phyloP scores from a whole-genome alignment of 140 eudicot species.

The Cichorium intybus region DNA sequence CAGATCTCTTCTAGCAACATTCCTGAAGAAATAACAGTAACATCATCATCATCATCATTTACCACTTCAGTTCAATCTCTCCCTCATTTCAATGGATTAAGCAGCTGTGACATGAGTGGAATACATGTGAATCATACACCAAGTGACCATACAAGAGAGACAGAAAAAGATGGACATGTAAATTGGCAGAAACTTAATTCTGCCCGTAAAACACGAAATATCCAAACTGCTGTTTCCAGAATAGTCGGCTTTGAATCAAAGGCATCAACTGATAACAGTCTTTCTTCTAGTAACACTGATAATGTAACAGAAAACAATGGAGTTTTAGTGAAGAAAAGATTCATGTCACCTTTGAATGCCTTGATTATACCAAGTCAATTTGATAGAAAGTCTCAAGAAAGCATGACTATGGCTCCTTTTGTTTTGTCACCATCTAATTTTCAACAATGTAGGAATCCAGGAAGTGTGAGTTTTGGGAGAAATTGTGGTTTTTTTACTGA shows the following conservation, averaged over 20 bases:
- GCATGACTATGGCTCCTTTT: slow-evolving; percentile 31
- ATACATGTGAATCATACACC: slow-evolving; percentile 40
- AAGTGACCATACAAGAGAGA: slow-evolving; percentile 31
- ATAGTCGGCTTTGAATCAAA: slow-evolving; percentile 86
- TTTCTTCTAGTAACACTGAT: slow-evolving; percentile 13
- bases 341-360: slow-evolving; percentile 67
- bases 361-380: slow-evolving; percentile 44
- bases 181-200: slow-evolving; percentile 50
- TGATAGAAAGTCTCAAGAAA: slow-evolving; percentile 36
- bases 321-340: slow-evolving; percentile 49
- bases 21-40: slow-evolving; percentile 66
- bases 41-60: too few species aligned
- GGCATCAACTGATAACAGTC: slow-evolving; percentile 25
- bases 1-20: slow-evolving; percentile 59
- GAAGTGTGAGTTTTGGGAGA: slow-evolving; percentile 32
- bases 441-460: slow-evolving; percentile 33
- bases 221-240: slow-evolving; percentile 67
- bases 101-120: slow-evolving; percentile 70
- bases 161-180: slow-evolving; percentile 52
- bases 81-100: slow-evolving; percentile 43
- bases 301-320: slow-evolving; percentile 34
- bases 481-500: slow-evolving; percentile 47
- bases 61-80: slow-evolving; percentile 63
- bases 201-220: slow-evolving; percentile 36
- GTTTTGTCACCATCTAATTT: slow-evolving; percentile 37